A percentile compares a stretch with the other conserved stretches of the same genome.
Evolutionary conservation across 257 asterid genomes (phyloP).

Genomic region (Solanum pennellii): DNA sequence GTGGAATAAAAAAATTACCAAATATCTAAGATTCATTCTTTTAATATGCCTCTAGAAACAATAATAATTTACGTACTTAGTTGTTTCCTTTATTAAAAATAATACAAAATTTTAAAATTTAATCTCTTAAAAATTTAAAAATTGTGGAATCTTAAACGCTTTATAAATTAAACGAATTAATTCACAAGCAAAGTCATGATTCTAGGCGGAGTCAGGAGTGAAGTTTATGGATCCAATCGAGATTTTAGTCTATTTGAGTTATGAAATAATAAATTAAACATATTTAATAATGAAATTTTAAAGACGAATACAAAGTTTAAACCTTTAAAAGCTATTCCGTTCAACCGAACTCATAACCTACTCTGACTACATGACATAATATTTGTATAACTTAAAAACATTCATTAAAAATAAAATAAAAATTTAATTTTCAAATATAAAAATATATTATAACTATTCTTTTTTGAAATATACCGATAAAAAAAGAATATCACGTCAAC

Average conservation of each 20-base stretch:
- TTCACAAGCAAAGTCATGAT: neutral
- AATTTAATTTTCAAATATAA: neutral
- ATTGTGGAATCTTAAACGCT: neutral
- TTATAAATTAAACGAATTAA: neutral
- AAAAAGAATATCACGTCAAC: neutral
- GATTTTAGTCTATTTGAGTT: neutral
- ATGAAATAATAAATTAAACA: neutral
- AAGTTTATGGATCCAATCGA: neutral
- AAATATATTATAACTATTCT: neutral
- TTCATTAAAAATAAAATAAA: neutral
- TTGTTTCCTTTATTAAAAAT: fast-evolving
- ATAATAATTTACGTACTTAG: neutral
- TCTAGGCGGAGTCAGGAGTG: neutral
- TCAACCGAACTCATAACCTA: neutral
- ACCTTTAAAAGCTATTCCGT: neutral
- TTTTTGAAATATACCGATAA: neutral
- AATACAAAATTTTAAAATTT: neutral
- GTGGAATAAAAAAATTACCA: neutral
- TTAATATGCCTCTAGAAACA: neutral
- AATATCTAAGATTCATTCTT: neutral
- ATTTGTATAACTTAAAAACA: neutral
- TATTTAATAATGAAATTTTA: neutral
- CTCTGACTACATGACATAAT: neutral
- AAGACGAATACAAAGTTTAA: neutral
- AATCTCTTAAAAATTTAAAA: neutral